Percentiles rank a stretch among this genome's conserved stretches.
Conservation (phyloP, 768 basidiomycete species). For the Pholiota molesta region DNA sequence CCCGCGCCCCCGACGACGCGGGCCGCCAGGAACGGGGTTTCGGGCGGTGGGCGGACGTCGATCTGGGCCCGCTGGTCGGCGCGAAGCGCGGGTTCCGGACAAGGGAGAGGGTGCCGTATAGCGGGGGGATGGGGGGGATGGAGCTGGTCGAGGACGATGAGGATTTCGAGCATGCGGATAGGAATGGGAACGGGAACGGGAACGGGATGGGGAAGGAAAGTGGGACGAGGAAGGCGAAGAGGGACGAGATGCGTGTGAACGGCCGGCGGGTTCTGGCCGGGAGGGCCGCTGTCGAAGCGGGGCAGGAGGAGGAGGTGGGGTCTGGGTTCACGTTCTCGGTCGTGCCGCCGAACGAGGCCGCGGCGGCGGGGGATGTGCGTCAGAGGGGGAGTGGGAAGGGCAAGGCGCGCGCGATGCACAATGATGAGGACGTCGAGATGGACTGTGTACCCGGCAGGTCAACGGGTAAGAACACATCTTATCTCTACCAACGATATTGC, state of each 20-base stretch:
- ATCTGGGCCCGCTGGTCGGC: slow-evolving; percentile 70
- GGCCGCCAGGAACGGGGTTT: background rate
- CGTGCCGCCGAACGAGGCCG: background rate
- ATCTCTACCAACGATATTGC: too few relatives aligned
- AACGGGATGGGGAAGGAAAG: background rate
- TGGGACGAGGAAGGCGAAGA: slow-evolving; percentile 10
- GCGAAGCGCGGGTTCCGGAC: slow-evolving; percentile 62
- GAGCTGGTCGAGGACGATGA: slow-evolving; percentile 25
- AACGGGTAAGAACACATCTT: too few relatives aligned
- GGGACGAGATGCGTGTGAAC: slow-evolving; percentile 7
- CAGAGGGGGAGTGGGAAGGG: slow-evolving; percentile 15
- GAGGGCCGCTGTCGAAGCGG: background rate
- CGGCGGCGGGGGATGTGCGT: background rate
- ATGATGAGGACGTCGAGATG: slow-evolving; percentile 16
- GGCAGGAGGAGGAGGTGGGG: background rate
- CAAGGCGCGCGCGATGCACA: slow-evolving; percentile 16
- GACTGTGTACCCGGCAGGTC: background rate
- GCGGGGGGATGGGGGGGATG: slow-evolving; percentile 58
- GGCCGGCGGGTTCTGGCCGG: background rate
- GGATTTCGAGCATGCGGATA: background rate
- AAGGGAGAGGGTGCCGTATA: slow-evolving; percentile 55
- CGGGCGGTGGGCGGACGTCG: slow-evolving; percentile 23
- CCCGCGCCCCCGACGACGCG: slow-evolving; percentile 1
- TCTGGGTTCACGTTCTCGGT: background rate
- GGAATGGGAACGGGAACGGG: too few relatives aligned